phyloP scores from a whole-genome alignment of 129 eudicot genomes.

The Heracleum sosnowskyi region DNA sequence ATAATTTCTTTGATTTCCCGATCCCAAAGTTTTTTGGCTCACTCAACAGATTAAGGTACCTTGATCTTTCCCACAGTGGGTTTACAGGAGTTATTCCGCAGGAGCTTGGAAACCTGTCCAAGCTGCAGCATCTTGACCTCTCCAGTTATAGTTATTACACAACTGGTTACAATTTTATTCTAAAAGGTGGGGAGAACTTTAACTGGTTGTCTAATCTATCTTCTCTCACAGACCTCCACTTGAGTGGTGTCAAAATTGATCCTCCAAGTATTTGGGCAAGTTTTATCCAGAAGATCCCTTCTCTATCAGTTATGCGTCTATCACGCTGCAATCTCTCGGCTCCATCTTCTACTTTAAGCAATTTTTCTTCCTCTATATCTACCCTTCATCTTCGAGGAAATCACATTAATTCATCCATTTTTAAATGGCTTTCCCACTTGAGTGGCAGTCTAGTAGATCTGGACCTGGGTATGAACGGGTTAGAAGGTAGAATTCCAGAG shows the following conservation, averaged over 20 bases:
- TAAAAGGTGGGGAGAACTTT: neutral
- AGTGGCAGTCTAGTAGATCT: neutral
- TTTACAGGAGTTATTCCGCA: neutral
- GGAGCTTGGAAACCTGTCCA: neutral
- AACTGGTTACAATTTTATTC: too few species aligned
- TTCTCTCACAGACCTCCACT: neutral
- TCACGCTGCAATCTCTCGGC: neutral
- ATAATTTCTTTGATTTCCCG: too few species aligned
- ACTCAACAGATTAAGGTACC: neutral
- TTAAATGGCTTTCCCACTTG: neutral
- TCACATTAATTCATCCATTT: neutral
- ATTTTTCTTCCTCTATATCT: neutral
- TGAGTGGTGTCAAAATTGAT: neutral
- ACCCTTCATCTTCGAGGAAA: neutral
- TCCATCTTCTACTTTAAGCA: neutral
- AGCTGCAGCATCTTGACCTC: neutral
- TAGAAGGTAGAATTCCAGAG: neutral
- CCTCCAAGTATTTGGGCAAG: neutral
- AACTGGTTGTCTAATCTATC: neutral
- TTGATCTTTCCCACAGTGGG: neutral
- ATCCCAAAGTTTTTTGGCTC: neutral
- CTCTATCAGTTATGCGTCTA: neutral
- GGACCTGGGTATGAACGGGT: neutral
- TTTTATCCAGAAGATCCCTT: neutral
- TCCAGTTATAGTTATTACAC: too few species aligned